These are phyloP conservation scores for Nicotiana undulata DNA, from an alignment of 257 asterid genomes.

Conservation along the genomic window DNA sequence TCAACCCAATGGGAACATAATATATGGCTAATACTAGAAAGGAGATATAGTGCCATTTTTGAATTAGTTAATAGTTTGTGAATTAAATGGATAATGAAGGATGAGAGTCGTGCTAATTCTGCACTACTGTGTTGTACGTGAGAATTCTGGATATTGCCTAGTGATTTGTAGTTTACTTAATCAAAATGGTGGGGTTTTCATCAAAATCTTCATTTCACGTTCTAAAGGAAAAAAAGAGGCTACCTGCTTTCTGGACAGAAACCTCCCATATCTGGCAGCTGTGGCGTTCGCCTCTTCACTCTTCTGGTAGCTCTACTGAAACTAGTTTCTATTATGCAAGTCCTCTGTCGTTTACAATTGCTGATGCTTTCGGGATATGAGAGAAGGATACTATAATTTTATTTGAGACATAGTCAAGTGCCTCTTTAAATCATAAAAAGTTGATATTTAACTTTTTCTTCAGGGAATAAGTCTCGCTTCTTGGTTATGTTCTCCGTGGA, in stretches of 20 bases:
- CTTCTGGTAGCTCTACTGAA: neutral
- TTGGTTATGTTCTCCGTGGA: slow-evolving; percentile 62
- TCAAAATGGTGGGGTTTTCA: neutral
- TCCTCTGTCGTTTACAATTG: neutral
- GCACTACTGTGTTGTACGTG: neutral
- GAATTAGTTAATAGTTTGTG: neutral
- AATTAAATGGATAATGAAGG: neutral
- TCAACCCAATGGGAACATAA: neutral
- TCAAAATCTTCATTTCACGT: neutral
- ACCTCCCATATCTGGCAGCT: neutral
- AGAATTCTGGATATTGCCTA: neutral
- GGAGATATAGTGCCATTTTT: neutral
- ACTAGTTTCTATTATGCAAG: neutral
- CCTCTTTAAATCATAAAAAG: neutral
- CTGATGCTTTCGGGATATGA: neutral
- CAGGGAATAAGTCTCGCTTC: slow-evolving; percentile 63
- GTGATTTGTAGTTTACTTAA: neutral
- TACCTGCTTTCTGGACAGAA: neutral
- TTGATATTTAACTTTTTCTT: neutral
- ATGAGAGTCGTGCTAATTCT: neutral
- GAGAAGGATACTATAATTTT: neutral
- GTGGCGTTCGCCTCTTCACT: neutral
- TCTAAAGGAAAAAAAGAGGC: neutral
- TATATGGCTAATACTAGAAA: neutral
- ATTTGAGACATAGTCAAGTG: neutral